Evolutionary conservation across 176 grass and related monocot genomes (phyloP).

Genomic region (Oryza officinalis): DNA sequence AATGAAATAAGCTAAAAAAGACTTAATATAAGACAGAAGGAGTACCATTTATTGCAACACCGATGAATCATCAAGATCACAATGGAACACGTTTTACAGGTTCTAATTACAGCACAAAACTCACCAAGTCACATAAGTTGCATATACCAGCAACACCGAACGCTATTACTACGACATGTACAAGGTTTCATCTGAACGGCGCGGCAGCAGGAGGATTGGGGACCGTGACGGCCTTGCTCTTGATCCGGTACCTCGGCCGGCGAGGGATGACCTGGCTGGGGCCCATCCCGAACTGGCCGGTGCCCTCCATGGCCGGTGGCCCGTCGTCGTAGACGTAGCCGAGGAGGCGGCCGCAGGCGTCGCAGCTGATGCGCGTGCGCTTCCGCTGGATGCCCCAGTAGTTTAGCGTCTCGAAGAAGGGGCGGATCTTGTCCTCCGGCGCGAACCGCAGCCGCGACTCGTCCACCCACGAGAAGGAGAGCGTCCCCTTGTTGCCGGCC

Average conservation of each 20-base stretch:
- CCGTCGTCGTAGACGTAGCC: slow-evolving; percentile 94
- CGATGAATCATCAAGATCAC: neutral
- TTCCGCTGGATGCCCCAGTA: slow-evolving; percentile 91
- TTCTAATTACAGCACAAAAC: neutral
- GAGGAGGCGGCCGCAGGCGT: slow-evolving; percentile 59
- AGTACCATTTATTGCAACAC: neutral
- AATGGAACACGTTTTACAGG: neutral
- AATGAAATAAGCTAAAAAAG: too few species aligned
- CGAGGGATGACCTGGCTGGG: slow-evolving; percentile 77
- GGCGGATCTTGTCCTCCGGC: slow-evolving; percentile 64
- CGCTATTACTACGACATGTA: neutral
- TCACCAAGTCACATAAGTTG: too few species aligned
- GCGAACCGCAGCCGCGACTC: slow-evolving; percentile 68
- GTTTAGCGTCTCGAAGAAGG: slow-evolving; percentile 84
- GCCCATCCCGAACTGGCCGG: slow-evolving; percentile 73
- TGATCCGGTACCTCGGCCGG: slow-evolving; percentile 74
- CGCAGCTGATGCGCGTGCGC: slow-evolving; percentile 73
- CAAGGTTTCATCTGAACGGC: neutral
- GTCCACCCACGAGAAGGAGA: slow-evolving; percentile 92
- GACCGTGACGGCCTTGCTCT: slow-evolving; percentile 67
- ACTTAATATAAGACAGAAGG: too few species aligned
- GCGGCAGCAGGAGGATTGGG: neutral
- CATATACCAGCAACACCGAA: neutral
- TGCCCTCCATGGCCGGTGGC: slow-evolving; percentile 58
- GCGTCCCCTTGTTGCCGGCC: slow-evolving; percentile 87